Base-by-base conservation (phyloP, 768 basidiomycete species). In the Naematelia aurantialba region DNA sequence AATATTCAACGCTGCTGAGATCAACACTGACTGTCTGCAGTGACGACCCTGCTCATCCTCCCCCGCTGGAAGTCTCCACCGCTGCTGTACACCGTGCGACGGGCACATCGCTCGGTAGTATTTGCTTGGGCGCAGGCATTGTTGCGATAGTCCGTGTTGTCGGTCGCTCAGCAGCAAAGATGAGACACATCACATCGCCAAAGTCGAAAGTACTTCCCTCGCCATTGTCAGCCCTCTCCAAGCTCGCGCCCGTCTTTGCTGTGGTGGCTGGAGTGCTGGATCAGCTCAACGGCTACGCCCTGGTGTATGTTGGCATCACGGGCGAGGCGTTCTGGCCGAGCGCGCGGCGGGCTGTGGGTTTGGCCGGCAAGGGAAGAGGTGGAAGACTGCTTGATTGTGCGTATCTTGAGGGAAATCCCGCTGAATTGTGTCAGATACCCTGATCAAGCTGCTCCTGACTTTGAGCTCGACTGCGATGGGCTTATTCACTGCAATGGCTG, bases 81-180 rank as follows among this genome's bases (percentile, higher is more conserved):
- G 84, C 86, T 1, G 88, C 89, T 0, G 79, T 92, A 48, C 82
- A 83, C 45, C 87, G 93, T 0, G 84, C 92, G 0, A 86, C 86
- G 1, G 86, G 87, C 3, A 86, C 89, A 0, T 91, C 88, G 0
- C 78, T 93, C 4, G 93, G 93, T 1, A 85, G 86, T 0, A 84
- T 91, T 52, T 84, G 83, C 56, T 80, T 92, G 50, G 83, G 89
- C 2, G 84, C 89, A 0, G 81, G 92, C 30, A 82, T 92, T 44
- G 83, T 91, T 46, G 85, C 91, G 3, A 73, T 81, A 45, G 81
- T 89, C n/a, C 85, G 86, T 17, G 61, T 85, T 2, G 80, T 88
- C 49, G 72, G 74, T 11, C 65, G 72, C 11, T 52, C 64, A 17
- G 76, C 76, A 26, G 58, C 73, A 8, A 68, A 70, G 21, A 58